Conservation (phyloP, 805 yeast genomes). For the Wickerhamiella allomyrinae region DNA sequence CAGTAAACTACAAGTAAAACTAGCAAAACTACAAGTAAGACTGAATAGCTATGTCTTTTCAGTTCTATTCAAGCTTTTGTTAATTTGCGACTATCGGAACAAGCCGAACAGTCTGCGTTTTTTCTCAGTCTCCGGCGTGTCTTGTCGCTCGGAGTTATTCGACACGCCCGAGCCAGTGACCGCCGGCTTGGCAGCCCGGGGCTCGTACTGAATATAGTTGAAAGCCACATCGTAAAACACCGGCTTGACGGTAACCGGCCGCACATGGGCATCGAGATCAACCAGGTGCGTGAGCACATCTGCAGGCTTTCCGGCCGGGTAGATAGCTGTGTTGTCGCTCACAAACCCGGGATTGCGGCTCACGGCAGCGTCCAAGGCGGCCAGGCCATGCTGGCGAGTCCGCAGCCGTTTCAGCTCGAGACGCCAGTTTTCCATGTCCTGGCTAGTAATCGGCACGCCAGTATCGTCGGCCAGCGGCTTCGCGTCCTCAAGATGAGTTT, state of each 20-base stretch:
- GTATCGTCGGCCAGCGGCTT: constrained; percentile 12
- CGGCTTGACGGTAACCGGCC: constrained; percentile 67
- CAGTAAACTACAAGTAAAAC: neutral
- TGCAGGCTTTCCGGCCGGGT: constrained; percentile 24
- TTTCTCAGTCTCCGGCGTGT: neutral
- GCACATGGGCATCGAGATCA: constrained; percentile 27
- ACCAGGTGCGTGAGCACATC: constrained; percentile 18
- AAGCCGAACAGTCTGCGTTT: neutral
- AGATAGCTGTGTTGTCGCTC: constrained; percentile 33
- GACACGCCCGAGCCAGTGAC: no score
- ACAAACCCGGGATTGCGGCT: constrained; percentile 20
- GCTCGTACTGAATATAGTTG: constrained; percentile 43
- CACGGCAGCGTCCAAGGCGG: constrained; percentile 22
- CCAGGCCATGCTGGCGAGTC: constrained; percentile 23
- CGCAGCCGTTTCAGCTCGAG: constrained; percentile 8
- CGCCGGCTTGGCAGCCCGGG: neutral
- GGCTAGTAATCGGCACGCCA: constrained; percentile 12
- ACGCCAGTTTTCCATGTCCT: constrained; percentile 5
- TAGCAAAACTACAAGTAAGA: neutral
- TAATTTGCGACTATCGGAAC: no score
- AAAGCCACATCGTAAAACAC: constrained; percentile 83
- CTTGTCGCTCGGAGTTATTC: no score
- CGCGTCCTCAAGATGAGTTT: constrained; percentile 2
- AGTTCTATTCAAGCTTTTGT: no score
- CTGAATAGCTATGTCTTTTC: no score